These are phyloP conservation scores for Toxoplasma gondii DNA, from an alignment of 169 alveolate genomes.

Conservation along the genomic window DNA sequence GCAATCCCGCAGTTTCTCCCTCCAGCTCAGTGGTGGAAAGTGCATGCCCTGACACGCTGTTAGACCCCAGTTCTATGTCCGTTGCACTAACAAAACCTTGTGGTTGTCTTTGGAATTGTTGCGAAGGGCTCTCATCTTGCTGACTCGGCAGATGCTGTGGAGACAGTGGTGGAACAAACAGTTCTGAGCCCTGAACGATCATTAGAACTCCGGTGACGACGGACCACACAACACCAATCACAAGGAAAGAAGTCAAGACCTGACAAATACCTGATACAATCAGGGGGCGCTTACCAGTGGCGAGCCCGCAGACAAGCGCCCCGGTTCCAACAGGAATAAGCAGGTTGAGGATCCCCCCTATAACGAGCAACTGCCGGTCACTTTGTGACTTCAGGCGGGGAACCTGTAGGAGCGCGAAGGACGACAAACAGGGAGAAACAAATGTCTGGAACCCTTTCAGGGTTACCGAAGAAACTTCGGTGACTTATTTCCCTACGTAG, in stretches of 20 bases:
- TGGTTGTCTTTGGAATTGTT: too few species aligned
- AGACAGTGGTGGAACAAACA: not conserved
- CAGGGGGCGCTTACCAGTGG: slow-evolving; percentile 6
- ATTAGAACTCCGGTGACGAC: slow-evolving; percentile 7
- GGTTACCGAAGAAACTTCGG: not conserved
- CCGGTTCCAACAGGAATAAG: slow-evolving; percentile 29
- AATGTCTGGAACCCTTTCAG: not conserved
- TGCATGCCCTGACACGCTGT: not conserved
- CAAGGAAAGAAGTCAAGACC: not conserved
- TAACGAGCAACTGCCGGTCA: slow-evolving; percentile 39
- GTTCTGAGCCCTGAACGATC: slow-evolving; percentile 10
- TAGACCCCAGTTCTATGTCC: not conserved
- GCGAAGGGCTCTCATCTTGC: not conserved
- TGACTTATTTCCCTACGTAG: not conserved
- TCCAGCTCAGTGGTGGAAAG: not conserved
- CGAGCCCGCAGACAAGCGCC: slow-evolving; percentile 31
- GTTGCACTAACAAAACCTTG: not conserved
- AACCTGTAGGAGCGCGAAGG: not conserved
- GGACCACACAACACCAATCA: slow-evolving; percentile 32
- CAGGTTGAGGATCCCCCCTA: slow-evolving; percentile 40
- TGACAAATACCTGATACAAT: not conserved
- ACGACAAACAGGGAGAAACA: not conserved
- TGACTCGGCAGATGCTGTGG: not conserved
- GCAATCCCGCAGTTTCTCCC: not conserved
- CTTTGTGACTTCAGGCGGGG: not conserved